phyloP scores from a whole-genome alignment of 768 basidiomycete genomes.

The Floccularia luteovirens region DNA sequence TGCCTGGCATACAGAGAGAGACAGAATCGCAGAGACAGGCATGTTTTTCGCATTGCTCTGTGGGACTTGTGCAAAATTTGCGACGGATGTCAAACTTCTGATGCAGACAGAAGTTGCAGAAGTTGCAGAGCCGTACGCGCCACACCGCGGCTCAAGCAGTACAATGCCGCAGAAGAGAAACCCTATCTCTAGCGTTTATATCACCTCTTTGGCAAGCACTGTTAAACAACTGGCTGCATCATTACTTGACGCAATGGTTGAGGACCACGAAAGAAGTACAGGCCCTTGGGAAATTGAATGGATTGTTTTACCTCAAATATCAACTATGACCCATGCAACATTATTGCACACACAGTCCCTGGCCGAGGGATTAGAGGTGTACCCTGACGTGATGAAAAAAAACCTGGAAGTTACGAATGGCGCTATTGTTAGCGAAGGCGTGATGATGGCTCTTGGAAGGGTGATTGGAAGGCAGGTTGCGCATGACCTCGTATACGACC shows the following conservation, averaged over 20 bases:
- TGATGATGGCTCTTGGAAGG: conserved; percentile 39
- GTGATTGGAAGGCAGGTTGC: conserved; percentile 34
- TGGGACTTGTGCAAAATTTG: conserved; percentile 38
- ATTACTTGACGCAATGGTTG: conserved; percentile 38
- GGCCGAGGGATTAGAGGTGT: conserved; percentile 30
- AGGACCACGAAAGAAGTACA: conserved; percentile 39
- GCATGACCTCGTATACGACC: conserved; percentile 34
- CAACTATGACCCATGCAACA: conserved; percentile 30
- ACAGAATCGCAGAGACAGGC: conserved; percentile 33
- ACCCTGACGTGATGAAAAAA: conserved; percentile 28
- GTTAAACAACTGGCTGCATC: conserved; percentile 30
- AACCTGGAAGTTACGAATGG: conserved; percentile 32
- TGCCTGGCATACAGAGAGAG: conserved; percentile 35
- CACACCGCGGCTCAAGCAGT: conserved; percentile 36
- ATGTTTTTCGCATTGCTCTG: conserved; percentile 35
- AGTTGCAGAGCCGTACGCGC: conserved; percentile 33
- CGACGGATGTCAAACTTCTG: conserved; percentile 33
- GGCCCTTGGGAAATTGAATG: conserved; percentile 47
- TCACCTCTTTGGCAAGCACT: conserved; percentile 32
- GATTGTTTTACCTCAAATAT: conserved; percentile 37
- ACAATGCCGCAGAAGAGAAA: conserved; percentile 48
- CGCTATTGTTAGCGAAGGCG: conserved; percentile 33
- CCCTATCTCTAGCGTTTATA: conserved; percentile 35
- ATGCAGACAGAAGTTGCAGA: conserved; percentile 42
- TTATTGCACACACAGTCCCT: conserved; percentile 27